Evolutionary conservation across 2,329 filamentous ascomycete genomes (phyloP), one percentile per base, ranked within the genome.

Genomic region (Verticillium tricorpus): DNA sequence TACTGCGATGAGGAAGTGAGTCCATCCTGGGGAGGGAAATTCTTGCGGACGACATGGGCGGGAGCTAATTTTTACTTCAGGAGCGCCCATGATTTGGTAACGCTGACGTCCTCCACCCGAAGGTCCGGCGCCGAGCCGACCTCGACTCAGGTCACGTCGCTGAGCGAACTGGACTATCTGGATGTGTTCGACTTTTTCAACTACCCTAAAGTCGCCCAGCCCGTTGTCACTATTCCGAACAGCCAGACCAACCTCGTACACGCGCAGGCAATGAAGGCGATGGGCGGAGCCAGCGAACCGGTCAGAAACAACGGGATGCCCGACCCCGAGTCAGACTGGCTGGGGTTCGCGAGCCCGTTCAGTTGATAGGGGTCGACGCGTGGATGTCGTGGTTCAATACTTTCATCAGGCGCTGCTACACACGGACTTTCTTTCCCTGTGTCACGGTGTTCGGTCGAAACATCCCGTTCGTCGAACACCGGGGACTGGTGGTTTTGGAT

Each of bases 141-240:
- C 5, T 75, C 75, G 17, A 75, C 76, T 0, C 76, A 77, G 52
- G 66, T 71, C 2, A 74, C 75, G 4, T 74, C 77, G 0, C 69
- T 76, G 5, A 73, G 69, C 63, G 77, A 80, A 61, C 69, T 80
- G 2, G 78, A 80, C 62, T 76, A 74, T 55, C 77, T 80, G 22
- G 77, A 80, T 31, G 71, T 80, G 3, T 80, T 80, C 55, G 77
- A 79, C 64, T 80, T 80, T 61, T 80, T 80, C 67, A 78, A 79
- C 28, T 77, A 75, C 52, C 77, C 77, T 14, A 75, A 74, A 19
- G 61, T 75, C 1, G 61, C 69, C 1, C 68, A 70, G 34, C 61
- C 68, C 15, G 63, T 57, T 5, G 15, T 59, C 32, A 61, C 61
- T 32, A 67, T 68, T 1, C 70, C 74, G 34, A 66, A 67, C 12